phyloP scores from a whole-genome alignment of 176 grass and related monocot genomes.

The Triticum dicoccoides region DNA sequence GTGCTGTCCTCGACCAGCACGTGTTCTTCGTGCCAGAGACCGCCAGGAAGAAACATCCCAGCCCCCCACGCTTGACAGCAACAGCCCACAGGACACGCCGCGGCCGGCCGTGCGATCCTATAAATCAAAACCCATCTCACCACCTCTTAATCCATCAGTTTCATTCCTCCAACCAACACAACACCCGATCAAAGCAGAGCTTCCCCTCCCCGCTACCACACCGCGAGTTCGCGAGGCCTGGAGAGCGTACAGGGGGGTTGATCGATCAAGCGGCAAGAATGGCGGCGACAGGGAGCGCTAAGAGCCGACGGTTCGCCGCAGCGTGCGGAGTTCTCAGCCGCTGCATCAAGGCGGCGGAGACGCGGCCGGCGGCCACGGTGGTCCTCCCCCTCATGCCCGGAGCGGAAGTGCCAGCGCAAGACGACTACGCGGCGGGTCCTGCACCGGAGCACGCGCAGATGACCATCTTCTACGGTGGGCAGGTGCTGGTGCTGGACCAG shows the following conservation, averaged over 20 bases:
- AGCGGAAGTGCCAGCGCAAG: neutral
- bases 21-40: neutral
- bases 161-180: neutral
- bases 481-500: constrained; percentile 16
- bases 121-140: too few species aligned
- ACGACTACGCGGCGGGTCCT: neutral
- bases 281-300: neutral
- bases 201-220: neutral
- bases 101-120: neutral
- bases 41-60: neutral
- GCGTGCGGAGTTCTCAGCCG: constrained; percentile 49
- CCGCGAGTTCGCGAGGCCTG: neutral
- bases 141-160: neutral
- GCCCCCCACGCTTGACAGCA: neutral
- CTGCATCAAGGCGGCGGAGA: constrained; percentile 36
- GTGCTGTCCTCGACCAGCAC: neutral
- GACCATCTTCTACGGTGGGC: constrained; percentile 64
- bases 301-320: constrained; percentile 27
- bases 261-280: neutral
- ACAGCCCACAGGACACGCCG: neutral
- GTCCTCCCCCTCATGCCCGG: constrained; percentile 19
- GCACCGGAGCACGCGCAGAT: neutral
- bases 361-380: neutral
- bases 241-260: neutral
- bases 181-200: neutral